Base-by-base conservation (phyloP, 2,329 filamentous ascomycete species). In the Phialocephala sp. region DNA sequence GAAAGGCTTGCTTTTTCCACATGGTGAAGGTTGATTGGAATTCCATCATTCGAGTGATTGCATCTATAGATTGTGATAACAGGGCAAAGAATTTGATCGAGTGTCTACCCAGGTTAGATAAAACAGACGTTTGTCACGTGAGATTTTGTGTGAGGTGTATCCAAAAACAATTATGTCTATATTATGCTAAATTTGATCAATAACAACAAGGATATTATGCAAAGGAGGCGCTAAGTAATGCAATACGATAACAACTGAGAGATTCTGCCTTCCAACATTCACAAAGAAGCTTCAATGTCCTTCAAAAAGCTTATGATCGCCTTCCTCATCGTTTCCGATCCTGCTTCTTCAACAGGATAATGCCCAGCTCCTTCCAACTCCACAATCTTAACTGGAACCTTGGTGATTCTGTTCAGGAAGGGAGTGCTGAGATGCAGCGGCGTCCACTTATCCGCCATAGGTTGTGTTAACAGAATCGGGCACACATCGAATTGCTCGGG, bases 291-390 rank as follows among this genome's bases (percentile, higher is more conserved):
- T 32, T 57, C 54, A 20, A 57, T 57, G 35, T 57, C 54, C 9
- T 39, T 60, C 58, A 60, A 60, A 27, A 64, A 64, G 24, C n/a
- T 56, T 37, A 64, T 60, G 36, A 64, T 64, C 20, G 62, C 62
- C 36, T 64, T 56, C 12, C 55, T 56, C 62, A 64, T 59, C 24
- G 47, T 39, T 24, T 22, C 18, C 41, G 59, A 20, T 39, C 62
- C 62, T 22, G n/a, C 39, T 43, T 64, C 27, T 24, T 64, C 62
- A 39, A 64, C 18, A 22, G 62, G 62, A 27, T 55, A 64, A 45
- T 64, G 62, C 11, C 62, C 62, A 2, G 62, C 18, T 41, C 18
- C 52, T 64, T 60, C 56, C 55, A 64, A 58, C 8, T 45, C 32
- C 32, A 64, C 62, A n/a, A 56, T 54, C 43, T 50, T 59, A 5